Conservation (phyloP, 495 filamentous ascomycete species). For the Cercophora sp. region DNA sequence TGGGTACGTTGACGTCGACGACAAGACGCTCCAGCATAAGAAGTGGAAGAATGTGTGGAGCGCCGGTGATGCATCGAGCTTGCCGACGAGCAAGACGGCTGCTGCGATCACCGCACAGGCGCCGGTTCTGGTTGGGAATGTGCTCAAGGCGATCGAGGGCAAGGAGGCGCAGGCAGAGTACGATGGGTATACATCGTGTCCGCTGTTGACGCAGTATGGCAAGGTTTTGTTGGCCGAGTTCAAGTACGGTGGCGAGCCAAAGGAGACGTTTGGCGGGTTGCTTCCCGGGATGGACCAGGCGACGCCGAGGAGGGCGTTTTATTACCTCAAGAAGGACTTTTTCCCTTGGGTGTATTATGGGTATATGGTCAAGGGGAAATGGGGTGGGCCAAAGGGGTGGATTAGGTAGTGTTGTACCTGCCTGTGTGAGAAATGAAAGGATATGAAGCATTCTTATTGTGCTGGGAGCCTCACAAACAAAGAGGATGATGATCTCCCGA, state of each 20-base stretch:
- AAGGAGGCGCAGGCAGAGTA: conserved; percentile 50
- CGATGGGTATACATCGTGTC: conserved; percentile 68
- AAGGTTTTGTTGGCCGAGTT: conserved; percentile 69
- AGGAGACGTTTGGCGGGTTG: conserved; percentile 60
- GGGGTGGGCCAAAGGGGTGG: conserved; percentile 58
- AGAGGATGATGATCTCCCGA: too few species aligned
- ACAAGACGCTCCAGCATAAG: conserved; percentile 55
- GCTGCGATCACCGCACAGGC: conserved; percentile 63
- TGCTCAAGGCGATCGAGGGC: conserved; percentile 51
- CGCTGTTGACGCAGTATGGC: conserved; percentile 60
- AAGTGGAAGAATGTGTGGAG: conserved; percentile 65
- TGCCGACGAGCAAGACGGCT: conserved; percentile 66
- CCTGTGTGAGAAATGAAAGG: too few species aligned
- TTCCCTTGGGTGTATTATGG: conserved; percentile 65
- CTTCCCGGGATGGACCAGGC: conserved; percentile 55
- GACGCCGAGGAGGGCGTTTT: conserved; percentile 52
- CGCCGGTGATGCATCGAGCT: conserved; percentile 61
- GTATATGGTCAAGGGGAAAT: conserved; percentile 58
- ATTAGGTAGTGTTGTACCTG: conserved; percentile 9
- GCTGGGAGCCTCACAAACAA: too few species aligned
- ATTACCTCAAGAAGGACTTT: conserved; percentile 67
- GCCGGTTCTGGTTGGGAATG: conserved; percentile 55
- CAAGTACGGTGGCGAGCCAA: conserved; percentile 67
- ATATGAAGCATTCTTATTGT: too few species aligned
- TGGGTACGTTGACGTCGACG: conserved; percentile 63